Conservation (phyloP, 768 basidiomycete genomes). For the Phaeotremella skinneri region DNA sequence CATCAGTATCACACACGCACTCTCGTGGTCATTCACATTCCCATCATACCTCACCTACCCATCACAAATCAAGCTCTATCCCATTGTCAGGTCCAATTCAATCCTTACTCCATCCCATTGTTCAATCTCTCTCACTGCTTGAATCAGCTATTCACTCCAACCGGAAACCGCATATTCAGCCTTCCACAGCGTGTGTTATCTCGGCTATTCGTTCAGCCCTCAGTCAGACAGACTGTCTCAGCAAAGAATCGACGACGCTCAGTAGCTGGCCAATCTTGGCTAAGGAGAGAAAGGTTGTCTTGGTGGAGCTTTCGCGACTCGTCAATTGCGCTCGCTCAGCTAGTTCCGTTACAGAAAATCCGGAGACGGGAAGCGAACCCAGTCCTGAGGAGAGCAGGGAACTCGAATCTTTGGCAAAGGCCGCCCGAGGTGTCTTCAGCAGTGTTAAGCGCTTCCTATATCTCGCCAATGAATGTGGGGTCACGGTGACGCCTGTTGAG, state of each 20-base stretch:
- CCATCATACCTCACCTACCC: background rate
- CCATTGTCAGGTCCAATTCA: constrained; percentile 62
- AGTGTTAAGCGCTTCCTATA: constrained; percentile 73
- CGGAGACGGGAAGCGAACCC: constrained; percentile 7
- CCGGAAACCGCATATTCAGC: constrained; percentile 80
- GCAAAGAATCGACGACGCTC: constrained; percentile 73
- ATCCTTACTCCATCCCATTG: constrained; percentile 74
- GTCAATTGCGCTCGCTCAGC: constrained; percentile 56
- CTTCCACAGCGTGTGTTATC: constrained; percentile 90
- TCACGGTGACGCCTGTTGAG: constrained; percentile 43
- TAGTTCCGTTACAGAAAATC: constrained; percentile 15
- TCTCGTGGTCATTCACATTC: constrained; percentile 4
- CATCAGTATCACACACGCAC: constrained; percentile 5
- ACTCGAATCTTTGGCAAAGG: constrained; percentile 27
- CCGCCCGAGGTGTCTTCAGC: constrained; percentile 70
- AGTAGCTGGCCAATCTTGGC: constrained; percentile 65
- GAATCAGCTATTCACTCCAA: constrained; percentile 79
- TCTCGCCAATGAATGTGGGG: constrained; percentile 50
- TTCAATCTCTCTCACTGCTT: constrained; percentile 79
- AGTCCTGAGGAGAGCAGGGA: constrained; percentile 12
- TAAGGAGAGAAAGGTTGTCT: constrained; percentile 74
- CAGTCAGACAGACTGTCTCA: constrained; percentile 75
- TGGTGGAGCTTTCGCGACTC: constrained; percentile 74
- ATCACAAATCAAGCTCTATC: constrained; percentile 9
- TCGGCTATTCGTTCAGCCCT: constrained; percentile 87